phyloP scores from a whole-genome alignment of 257 asterid species.

The Solanum dulcamara region DNA sequence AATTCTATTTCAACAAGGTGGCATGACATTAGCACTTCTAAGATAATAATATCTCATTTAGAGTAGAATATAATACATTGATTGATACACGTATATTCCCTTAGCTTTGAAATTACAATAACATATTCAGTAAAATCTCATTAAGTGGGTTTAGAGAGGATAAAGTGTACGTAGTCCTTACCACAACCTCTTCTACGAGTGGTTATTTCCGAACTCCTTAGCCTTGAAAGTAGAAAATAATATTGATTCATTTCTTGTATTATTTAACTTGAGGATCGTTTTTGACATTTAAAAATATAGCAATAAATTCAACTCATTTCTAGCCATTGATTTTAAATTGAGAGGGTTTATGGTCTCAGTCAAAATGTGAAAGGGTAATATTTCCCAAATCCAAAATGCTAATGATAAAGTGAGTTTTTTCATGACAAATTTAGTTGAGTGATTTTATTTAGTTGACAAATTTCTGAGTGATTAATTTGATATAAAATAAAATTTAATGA shows the following conservation, averaged over 20 bases:
- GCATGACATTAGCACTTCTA: background rate
- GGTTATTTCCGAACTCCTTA: background rate
- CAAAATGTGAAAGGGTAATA: background rate
- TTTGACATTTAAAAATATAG: background rate
- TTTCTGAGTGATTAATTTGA: background rate
- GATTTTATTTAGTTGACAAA: background rate
- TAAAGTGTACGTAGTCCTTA: background rate
- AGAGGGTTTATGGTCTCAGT: background rate
- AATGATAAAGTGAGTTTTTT: background rate
- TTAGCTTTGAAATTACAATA: background rate
- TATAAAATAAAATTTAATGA: background rate
- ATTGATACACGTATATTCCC: background rate
- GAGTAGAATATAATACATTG: too few relatives aligned
- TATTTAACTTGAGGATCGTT: background rate
- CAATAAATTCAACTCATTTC: background rate
- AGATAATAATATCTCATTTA: background rate
- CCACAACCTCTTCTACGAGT: background rate
- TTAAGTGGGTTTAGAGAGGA: background rate
- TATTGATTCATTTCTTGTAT: background rate
- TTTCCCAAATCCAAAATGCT: background rate
- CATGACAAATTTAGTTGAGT: background rate
- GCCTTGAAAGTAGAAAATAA: background rate
- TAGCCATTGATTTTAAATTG: background rate
- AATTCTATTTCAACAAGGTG: background rate
- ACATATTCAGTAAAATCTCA: background rate